Evolutionary conservation across 345 rosid genomes (phyloP).

Genomic region (Dimocarpus longan): DNA sequence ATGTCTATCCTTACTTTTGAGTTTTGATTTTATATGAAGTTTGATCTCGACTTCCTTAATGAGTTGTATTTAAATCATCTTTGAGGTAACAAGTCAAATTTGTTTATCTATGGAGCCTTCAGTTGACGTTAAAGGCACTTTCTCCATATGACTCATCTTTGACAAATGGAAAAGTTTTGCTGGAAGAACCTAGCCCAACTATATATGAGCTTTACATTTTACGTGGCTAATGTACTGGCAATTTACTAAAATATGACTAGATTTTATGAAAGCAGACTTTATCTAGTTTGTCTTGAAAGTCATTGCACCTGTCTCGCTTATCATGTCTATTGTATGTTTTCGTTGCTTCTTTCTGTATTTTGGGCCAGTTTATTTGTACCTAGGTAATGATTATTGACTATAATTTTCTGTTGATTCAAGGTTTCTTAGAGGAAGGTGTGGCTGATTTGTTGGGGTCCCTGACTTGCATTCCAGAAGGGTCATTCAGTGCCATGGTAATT

Average conservation of each 20-base stretch:
- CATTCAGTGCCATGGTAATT: conserved; percentile 63
- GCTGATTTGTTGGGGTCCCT: conserved; percentile 59
- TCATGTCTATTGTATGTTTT: background rate
- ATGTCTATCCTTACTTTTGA: background rate
- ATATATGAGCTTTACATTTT: background rate
- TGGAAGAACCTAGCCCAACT: background rate
- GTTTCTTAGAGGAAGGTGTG: conserved; percentile 80
- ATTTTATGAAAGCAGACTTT: background rate
- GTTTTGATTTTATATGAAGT: background rate
- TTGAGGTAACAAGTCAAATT: background rate
- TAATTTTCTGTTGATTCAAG: conserved; percentile 35
- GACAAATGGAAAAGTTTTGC: background rate
- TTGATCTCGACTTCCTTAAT: background rate
- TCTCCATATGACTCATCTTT: background rate
- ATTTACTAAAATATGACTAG: background rate
- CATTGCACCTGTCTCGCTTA: background rate
- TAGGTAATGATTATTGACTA: conserved; percentile 4
- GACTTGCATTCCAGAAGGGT: conserved; percentile 59
- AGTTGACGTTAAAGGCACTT: background rate
- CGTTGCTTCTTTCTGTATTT: background rate
- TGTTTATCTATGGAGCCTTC: background rate
- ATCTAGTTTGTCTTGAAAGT: background rate
- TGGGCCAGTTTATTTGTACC: background rate
- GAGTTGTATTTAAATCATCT: background rate
- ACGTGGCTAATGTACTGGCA: background rate